phyloP scores from a whole-genome alignment of 1,284 basidiomycete species.

The Bjerkandera adusta region DNA sequence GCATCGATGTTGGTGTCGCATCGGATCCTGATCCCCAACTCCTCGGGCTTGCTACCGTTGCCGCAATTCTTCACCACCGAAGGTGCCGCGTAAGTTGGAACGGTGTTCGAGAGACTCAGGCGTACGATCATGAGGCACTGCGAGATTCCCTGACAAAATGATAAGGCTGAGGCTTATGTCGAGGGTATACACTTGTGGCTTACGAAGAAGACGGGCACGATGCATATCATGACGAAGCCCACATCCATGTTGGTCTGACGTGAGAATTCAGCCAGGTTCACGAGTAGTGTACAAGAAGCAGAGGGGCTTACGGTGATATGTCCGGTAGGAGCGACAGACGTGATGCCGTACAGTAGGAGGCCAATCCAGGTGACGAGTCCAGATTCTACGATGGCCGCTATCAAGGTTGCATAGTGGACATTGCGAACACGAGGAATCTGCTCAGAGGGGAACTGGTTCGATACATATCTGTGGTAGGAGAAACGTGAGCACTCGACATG shows the following conservation, averaged over 20 bases:
- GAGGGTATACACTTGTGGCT: background rate
- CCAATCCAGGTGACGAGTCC: constrained; percentile 24
- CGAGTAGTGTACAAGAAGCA: background rate
- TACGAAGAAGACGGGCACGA: constrained; percentile 1
- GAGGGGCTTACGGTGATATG: constrained; percentile 14
- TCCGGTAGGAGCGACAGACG: constrained; percentile 20
- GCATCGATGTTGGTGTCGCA: too few relatives aligned
- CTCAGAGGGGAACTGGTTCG: background rate
- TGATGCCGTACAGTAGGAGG: constrained; percentile 22
- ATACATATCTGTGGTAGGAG: background rate
- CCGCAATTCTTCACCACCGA: too few relatives aligned
- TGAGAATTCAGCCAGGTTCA: background rate
- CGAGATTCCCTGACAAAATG: background rate
- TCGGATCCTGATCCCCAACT: too few relatives aligned
- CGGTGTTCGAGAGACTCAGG: constrained; percentile 5
- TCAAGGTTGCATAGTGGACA: constrained; percentile 5
- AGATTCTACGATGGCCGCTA: constrained; percentile 22
- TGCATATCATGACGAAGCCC: background rate
- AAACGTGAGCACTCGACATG: background rate
- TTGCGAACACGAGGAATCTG: background rate
- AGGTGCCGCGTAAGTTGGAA: too few relatives aligned
- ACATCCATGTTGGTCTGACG: background rate
- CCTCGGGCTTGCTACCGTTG: too few relatives aligned
- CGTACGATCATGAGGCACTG: background rate
- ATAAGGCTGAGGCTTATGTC: background rate